Conservation (phyloP, 108 stramenopile species). For the Cyclotella atomus region DNA sequence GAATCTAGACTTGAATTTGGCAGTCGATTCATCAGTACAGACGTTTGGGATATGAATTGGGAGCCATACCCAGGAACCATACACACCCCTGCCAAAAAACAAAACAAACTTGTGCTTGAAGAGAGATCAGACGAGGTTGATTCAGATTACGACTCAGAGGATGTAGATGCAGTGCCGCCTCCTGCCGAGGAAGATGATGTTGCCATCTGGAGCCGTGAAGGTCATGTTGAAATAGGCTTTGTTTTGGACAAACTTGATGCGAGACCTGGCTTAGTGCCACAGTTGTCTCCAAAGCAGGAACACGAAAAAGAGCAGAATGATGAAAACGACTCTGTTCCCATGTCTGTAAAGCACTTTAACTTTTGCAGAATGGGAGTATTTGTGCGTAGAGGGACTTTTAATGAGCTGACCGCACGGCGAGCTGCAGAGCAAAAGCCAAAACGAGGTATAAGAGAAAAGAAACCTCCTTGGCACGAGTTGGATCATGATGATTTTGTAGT, state of each 20-base stretch:
- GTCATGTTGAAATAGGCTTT: constrained; percentile 38
- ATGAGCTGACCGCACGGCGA: neutral
- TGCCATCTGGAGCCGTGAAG: constrained; percentile 24
- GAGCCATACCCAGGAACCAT: neutral
- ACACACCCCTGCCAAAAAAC: neutral
- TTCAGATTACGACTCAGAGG: neutral
- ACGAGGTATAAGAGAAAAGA: constrained; percentile 11
- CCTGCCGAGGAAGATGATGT: constrained; percentile 16
- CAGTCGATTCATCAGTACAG: neutral
- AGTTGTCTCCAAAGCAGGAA: neutral
- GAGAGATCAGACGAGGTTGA: neutral
- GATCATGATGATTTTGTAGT: constrained; percentile 36
- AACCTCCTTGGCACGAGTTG: constrained; percentile 11
- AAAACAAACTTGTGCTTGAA: neutral
- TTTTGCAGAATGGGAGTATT: constrained; percentile 21
- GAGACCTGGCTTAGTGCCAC: constrained; percentile 21
- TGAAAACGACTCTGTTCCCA: constrained; percentile 5
- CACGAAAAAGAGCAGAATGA: neutral
- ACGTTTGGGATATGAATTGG: neutral
- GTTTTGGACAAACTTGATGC: constrained; percentile 35
- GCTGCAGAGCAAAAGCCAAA: neutral
- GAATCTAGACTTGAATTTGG: too few relatives aligned
- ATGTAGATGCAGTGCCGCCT: neutral
- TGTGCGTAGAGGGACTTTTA: constrained; percentile 28
- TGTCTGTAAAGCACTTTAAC: constrained; percentile 23